Base-by-base conservation (phyloP, 345 rosid genomes). In the Bruguiera sexangula region DNA sequence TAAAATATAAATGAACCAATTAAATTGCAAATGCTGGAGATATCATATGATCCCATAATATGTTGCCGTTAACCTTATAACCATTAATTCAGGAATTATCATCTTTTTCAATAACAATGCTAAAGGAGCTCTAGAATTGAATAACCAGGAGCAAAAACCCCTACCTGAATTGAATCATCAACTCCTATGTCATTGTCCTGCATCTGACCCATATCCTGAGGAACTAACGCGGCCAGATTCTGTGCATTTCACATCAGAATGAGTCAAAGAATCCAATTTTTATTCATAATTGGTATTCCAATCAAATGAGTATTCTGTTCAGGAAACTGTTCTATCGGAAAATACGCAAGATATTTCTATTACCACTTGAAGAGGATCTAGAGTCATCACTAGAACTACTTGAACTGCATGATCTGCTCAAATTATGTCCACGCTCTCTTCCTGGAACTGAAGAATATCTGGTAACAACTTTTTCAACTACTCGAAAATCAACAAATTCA, bases 341-440 rank as follows among this genome's bases (percentile, higher is more conserved):
- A 5, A 5, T 75, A 48, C 21, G 22, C 21, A 60, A 63, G 55
- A 60, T 6, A 27, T 34, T 37, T 27, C 34, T 22, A 21, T 75
- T 80, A 87, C 89, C 84, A 73, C 75, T 76, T 48, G 91, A 83
- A 70, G 87, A 84, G 29, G 86, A 85, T 60, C 79, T 75, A 36
- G 87, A 77, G 7, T 67, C 83, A 71, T 82, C 68, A 65, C 87
- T 67, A 68, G 86, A 80, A 65, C 87, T 73, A 57, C 85, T 68
- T 57, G 88, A 82, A 72, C 84, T 65, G 63, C 80, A 73, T 61
- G 87, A 83, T 65, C 79, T 68, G 67, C 81, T 82, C 21, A 22
- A 63, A 20, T 64, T 69, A 37, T 65, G 78, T 21, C 76, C 84
- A 39, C 73, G 78, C 70, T 71, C 71, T 69, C 81, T 80, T 62